Evolutionary conservation across 1,284 basidiomycete genomes (phyloP).

Genomic region (Cryptococcus hybrid): DNA sequence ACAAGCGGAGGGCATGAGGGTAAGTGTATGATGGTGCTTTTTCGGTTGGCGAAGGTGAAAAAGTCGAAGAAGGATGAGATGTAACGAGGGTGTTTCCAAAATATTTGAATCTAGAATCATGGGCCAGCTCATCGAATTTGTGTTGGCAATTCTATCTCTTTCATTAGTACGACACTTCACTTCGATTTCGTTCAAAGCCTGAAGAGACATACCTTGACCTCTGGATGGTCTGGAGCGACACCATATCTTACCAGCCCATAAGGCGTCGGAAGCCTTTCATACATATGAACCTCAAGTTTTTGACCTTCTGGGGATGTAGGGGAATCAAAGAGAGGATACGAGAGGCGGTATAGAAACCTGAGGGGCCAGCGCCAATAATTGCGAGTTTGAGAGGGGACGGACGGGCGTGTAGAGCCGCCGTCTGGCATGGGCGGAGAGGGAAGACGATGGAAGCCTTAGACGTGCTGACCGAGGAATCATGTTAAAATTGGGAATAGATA

Average conservation of each 20-base stretch:
- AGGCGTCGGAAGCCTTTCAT: constrained; percentile 89
- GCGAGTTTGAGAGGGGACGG: constrained; percentile 44
- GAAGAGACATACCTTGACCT: constrained; percentile 75
- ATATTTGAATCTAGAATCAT: constrained; percentile 75
- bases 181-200: background rate
- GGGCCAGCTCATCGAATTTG: constrained; percentile 77
- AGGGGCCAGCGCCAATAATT: constrained; percentile 72
- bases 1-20: constrained; percentile 49
- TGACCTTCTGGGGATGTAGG: constrained; percentile 46
- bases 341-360: constrained; percentile 91
- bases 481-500: no score
- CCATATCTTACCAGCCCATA: constrained; percentile 95
- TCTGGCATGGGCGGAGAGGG: background rate
- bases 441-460: no score
- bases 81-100: constrained; percentile 88
- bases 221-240: constrained; percentile 97
- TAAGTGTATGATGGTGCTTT: constrained; percentile 45
- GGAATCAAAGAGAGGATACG: constrained; percentile 68
- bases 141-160: constrained; percentile 82
- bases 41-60: constrained; percentile 12
- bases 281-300: constrained; percentile 74
- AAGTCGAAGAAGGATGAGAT: constrained; percentile 21
- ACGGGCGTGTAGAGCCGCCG: background rate
- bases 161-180: background rate
- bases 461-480: no score